These are phyloP conservation scores for Xylaria bambusicola DNA, from an alignment of 495 filamentous ascomycete genomes.

Conservation along the genomic window DNA sequence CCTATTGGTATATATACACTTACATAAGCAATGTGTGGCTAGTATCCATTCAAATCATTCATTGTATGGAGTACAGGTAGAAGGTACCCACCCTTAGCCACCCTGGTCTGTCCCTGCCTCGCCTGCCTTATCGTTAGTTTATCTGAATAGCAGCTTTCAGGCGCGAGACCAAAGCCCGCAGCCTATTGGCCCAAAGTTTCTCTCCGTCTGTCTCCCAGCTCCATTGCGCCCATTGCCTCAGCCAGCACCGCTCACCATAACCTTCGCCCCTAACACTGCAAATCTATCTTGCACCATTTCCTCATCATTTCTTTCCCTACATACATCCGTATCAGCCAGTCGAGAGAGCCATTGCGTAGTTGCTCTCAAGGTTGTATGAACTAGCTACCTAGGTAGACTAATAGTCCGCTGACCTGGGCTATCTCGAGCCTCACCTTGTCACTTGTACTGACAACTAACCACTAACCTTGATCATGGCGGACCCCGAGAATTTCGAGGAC, in stretches of 20 bases:
- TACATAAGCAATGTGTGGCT: too few relatives aligned
- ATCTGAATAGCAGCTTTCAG: conserved; percentile 1
- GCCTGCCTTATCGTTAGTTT: conserved; percentile 13
- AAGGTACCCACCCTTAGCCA: not conserved
- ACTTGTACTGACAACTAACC: too few relatives aligned
- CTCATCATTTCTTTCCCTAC: not conserved
- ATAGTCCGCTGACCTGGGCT: not conserved
- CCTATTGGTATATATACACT: too few relatives aligned
- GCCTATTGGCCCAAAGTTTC: conserved; percentile 25
- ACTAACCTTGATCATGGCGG: conserved; percentile 62
- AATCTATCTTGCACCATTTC: conserved; percentile 6
- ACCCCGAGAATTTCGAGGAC: conserved; percentile 89
- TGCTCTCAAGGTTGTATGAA: not conserved
- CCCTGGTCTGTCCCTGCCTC: not conserved
- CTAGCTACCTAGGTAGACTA: too few relatives aligned
- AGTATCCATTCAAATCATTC: too few relatives aligned
- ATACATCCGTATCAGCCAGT: too few relatives aligned
- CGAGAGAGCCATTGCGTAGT: too few relatives aligned
- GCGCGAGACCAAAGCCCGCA: conserved; percentile 3
- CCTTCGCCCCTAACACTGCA: conserved; percentile 22
- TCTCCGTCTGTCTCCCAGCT: conserved; percentile 18
- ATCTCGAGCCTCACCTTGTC: not conserved
- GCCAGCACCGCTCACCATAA: conserved; percentile 16
- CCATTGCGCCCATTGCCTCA: conserved; percentile 14
- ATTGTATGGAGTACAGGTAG: not conserved